Conservation (phyloP, 208 protist genomes). For the Leishmania tropica region DNA sequence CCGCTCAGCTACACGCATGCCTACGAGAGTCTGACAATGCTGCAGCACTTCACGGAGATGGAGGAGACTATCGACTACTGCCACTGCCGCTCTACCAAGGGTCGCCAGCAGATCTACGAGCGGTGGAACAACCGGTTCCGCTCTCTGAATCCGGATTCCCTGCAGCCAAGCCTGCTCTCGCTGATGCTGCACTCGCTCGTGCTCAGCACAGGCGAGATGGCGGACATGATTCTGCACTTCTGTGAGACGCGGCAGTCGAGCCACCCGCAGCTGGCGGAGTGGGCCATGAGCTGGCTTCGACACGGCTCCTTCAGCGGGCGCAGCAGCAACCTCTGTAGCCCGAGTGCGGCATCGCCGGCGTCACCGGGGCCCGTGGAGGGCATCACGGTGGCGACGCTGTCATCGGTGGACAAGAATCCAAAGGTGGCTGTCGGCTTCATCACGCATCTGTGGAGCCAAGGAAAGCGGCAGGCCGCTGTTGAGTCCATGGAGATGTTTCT, state of each 20-base stretch:
- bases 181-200: slow-evolving; percentile 97
- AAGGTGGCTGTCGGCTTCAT: slow-evolving; percentile 81
- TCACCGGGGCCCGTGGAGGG: slow-evolving; percentile 17
- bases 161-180: slow-evolving; percentile 95
- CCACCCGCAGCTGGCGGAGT: slow-evolving; percentile 85
- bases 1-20: slow-evolving; percentile 89
- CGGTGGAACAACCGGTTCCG: slow-evolving; percentile 85
- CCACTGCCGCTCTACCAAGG: slow-evolving; percentile 55
- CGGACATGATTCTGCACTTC: slow-evolving; percentile 97
- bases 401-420: slow-evolving; percentile 37
- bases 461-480: slow-evolving; percentile 76
- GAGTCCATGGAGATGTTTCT: slow-evolving; percentile 80
- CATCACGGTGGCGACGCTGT: slow-evolving; percentile 4
- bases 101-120: slow-evolving; percentile 65
- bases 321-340: slow-evolving; percentile 26
- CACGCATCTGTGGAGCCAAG: slow-evolving; percentile 80
- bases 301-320: slow-evolving; percentile 43
- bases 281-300: slow-evolving; percentile 86
- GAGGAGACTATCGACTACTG: slow-evolving; percentile 97
- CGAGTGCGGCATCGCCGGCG: slow-evolving; percentile 8
- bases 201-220: slow-evolving; percentile 91
- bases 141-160: slow-evolving; percentile 89
- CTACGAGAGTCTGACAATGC: slow-evolving; percentile 96
- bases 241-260: slow-evolving; percentile 72
- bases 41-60: slow-evolving; percentile 99